Percentiles rank a stretch among this genome's conserved stretches.
These are phyloP conservation scores for Paracoccidioides brasiliensis DNA, from an alignment of 2,329 filamentous ascomycete species.

Conservation along the genomic window DNA sequence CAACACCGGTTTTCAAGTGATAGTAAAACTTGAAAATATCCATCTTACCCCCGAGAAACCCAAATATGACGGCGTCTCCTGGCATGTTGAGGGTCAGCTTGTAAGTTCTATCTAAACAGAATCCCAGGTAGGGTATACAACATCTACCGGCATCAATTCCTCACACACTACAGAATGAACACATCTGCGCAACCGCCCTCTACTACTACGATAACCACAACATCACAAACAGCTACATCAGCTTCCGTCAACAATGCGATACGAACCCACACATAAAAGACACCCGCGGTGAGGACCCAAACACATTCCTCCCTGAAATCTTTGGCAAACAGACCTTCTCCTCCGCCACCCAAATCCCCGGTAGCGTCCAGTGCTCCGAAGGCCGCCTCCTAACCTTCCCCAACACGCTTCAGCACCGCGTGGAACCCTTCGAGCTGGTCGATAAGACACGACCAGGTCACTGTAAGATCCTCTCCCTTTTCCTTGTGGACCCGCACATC, in stretches of 20 bases:
- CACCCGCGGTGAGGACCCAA: neutral
- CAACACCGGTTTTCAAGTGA: slow-evolving; percentile 42
- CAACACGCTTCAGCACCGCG: slow-evolving; percentile 3
- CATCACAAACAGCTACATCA: slow-evolving; percentile 2
- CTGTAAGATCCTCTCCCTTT: slow-evolving; percentile 4
- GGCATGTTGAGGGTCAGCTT: slow-evolving; percentile 38
- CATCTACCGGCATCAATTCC: slow-evolving; percentile 3
- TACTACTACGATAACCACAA: slow-evolving; percentile 5
- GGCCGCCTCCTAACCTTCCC: slow-evolving; percentile 6
- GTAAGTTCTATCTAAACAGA: slow-evolving; percentile 12
- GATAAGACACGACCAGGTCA: slow-evolving; percentile 1
- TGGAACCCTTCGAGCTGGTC: slow-evolving; percentile 4
- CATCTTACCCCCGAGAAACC: slow-evolving; percentile 46
- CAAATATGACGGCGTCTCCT: slow-evolving; percentile 33
- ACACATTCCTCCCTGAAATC: neutral
- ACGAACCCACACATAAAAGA: neutral
- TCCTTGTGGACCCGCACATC: slow-evolving; percentile 4
- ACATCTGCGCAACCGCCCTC: slow-evolving; percentile 6
- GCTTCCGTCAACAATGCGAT: slow-evolving; percentile 3
- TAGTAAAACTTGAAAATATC: slow-evolving; percentile 50
- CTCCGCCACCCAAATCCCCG: neutral
- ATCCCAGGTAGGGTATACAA: neutral
- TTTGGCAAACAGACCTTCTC: neutral
- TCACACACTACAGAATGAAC: slow-evolving; percentile 3
- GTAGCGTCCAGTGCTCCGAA: neutral